These are phyloP conservation scores for Alternaria sp. DNA, from an alignment of 2,329 filamentous ascomycete genomes.

Conservation along the genomic window DNA sequence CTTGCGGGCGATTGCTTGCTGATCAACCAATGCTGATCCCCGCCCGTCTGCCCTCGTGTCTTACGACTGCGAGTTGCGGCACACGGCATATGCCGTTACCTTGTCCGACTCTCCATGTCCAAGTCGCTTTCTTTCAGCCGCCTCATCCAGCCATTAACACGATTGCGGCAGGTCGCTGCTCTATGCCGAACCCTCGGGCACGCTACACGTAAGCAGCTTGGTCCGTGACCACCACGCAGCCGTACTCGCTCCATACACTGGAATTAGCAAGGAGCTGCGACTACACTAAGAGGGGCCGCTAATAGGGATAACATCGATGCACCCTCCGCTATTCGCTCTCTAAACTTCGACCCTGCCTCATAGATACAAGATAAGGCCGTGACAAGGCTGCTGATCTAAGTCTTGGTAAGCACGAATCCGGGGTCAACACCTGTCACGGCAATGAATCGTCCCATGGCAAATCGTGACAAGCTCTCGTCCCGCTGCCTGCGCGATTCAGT, in stretches of 20 bases:
- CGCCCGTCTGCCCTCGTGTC: constrained; percentile 2
- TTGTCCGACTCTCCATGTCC: background rate
- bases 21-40: constrained; percentile 16
- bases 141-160: constrained; percentile 13
- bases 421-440: constrained; percentile 16
- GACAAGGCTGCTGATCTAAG: constrained; percentile 24
- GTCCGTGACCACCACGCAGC: constrained; percentile 18
- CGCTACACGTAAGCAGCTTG: constrained; percentile 26
- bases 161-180: constrained; percentile 26
- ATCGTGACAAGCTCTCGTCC: constrained; percentile 18
- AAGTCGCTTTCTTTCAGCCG: background rate
- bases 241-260: constrained; percentile 11
- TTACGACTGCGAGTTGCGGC: background rate
- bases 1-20: constrained; percentile 17
- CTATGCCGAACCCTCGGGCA: constrained; percentile 18
- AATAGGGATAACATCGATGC: background rate
- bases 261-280: constrained; percentile 15
- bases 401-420: constrained; percentile 30
- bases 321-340: background rate
- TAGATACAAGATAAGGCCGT: constrained; percentile 14
- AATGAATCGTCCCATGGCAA: constrained; percentile 16
- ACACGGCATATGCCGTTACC: background rate
- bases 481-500: constrained; percentile 17
- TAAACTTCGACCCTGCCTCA: background rate
- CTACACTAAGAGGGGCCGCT: constrained; percentile 3